Conservation (phyloP, 2,329 filamentous ascomycete species). For the Fusarium newnesense region DNA sequence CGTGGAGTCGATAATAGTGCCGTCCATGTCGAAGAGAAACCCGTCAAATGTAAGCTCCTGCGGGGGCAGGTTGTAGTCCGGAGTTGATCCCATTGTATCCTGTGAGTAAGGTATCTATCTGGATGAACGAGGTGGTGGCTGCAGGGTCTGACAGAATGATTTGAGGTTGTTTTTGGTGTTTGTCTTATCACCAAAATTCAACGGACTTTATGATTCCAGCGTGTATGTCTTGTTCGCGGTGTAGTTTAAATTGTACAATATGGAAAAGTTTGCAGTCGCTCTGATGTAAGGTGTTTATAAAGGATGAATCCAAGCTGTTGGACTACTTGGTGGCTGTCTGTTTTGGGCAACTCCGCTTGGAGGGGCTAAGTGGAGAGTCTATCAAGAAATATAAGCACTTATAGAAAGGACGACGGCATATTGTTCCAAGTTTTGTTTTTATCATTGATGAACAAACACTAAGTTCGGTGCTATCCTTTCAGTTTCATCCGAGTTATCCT, state of each 20-base stretch:
- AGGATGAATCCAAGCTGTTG: background rate
- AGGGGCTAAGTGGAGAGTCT: constrained; percentile 14
- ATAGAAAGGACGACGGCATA: background rate
- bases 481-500: background rate
- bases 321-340: constrained; percentile 5
- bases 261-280: constrained; percentile 1
- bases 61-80: constrained; percentile 56
- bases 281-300: constrained; percentile 1
- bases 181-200: background rate
- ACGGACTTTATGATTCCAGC: background rate
- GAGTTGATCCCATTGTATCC: constrained; percentile 48
- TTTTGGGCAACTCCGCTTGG: constrained; percentile 45
- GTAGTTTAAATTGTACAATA: background rate
- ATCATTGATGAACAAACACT: background rate
- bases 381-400: background rate
- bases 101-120: background rate
- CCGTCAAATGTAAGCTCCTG: constrained; percentile 62
- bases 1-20: constrained; percentile 86
- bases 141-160: background rate
- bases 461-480: too few species aligned
- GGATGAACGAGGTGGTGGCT: background rate
- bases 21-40: constrained; percentile 81
- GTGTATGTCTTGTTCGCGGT: background rate
- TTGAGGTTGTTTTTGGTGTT: background rate
- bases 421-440: background rate